Conservation (phyloP, 2,329 filamentous ascomycete species). For the Xylaria sp. region DNA sequence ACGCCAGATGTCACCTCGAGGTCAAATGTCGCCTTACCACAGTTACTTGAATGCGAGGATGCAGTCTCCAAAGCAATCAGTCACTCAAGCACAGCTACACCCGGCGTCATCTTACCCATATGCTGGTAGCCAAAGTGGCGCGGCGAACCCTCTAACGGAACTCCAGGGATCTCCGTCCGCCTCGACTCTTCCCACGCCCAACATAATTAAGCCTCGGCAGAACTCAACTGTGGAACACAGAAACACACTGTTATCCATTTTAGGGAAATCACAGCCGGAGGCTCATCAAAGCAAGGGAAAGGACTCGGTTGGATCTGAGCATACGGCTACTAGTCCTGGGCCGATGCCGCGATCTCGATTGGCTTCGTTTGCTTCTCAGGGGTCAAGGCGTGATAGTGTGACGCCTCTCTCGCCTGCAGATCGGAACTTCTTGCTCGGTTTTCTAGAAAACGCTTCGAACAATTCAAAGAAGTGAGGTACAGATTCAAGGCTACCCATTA, state of each 20-base stretch:
- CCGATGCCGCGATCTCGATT: conserved; percentile 52
- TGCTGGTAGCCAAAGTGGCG: conserved; percentile 36
- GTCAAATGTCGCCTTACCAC: conserved; percentile 40
- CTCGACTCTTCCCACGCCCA: conserved; percentile 46
- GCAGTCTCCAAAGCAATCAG: conserved; percentile 38
- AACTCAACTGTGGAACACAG: conserved; percentile 56
- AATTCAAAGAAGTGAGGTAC: conserved; percentile 48
- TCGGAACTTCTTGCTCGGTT: conserved; percentile 79
- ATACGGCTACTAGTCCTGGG: conserved; percentile 33
- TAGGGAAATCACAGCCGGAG: conserved; percentile 59
- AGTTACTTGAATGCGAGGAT: conserved; percentile 36
- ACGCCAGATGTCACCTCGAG: conserved; percentile 27
- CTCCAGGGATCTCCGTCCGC: conserved; percentile 45
- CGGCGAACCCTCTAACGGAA: conserved; percentile 42
- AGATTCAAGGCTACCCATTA: background rate
- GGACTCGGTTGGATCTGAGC: conserved; percentile 44
- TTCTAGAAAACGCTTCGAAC: conserved; percentile 68
- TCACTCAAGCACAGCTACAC: conserved; percentile 34
- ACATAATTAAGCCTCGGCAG: conserved; percentile 48
- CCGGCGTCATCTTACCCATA: conserved; percentile 43
- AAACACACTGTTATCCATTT: conserved; percentile 68
- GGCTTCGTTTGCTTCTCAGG: conserved; percentile 57
- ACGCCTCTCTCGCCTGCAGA: conserved; percentile 74
- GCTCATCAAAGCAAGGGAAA: conserved; percentile 47
- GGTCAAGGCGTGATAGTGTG: conserved; percentile 58